These are phyloP conservation scores for Colletotrichum spinosum DNA, from an alignment of 2,329 filamentous ascomycete genomes.

Conservation along the genomic window DNA sequence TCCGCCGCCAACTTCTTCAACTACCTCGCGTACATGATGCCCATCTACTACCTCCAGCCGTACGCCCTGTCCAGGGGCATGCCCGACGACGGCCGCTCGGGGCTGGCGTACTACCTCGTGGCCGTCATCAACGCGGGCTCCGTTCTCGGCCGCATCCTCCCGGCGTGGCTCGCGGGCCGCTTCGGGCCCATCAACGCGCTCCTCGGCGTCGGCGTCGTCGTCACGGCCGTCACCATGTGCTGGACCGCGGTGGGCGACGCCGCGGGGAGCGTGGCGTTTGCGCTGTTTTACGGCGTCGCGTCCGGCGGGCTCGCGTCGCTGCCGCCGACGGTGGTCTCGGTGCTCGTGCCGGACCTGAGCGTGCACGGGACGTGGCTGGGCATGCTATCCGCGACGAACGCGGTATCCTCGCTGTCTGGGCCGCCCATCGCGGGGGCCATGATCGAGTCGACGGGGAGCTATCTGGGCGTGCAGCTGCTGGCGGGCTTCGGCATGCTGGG, in stretches of 20 bases:
- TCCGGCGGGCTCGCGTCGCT: slow-evolving; percentile 55
- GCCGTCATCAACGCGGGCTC: slow-evolving; percentile 64
- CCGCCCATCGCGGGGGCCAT: slow-evolving; percentile 55
- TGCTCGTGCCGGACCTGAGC: slow-evolving; percentile 53
- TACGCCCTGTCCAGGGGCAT: slow-evolving; percentile 53
- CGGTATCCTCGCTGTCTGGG: slow-evolving; percentile 49
- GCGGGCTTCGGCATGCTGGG: slow-evolving; percentile 42
- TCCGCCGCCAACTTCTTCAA: slow-evolving; percentile 48
- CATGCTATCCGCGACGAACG: slow-evolving; percentile 52
- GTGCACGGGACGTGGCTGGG: slow-evolving; percentile 58
- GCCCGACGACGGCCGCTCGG: slow-evolving; percentile 40
- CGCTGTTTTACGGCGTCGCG: slow-evolving; percentile 59
- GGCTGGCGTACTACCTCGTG: slow-evolving; percentile 57
- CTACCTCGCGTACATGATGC: slow-evolving; percentile 51
- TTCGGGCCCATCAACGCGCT: slow-evolving; percentile 56
- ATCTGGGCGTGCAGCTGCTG: slow-evolving; percentile 46
- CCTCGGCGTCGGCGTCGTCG: slow-evolving; percentile 48
- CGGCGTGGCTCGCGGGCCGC: slow-evolving; percentile 55
- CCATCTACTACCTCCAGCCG: slow-evolving; percentile 58
- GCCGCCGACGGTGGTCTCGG: slow-evolving; percentile 54
- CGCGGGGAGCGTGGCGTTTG: slow-evolving; percentile 54
- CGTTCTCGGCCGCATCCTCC: slow-evolving; percentile 60
- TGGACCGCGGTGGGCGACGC: slow-evolving; percentile 54
- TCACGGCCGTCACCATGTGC: slow-evolving; percentile 48
- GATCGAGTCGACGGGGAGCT: slow-evolving; percentile 40